A percentile compares a stretch with the other conserved stretches of the same genome.
Conservation (phyloP, 495 filamentous ascomycete genomes). For the Penicillium salamii region DNA sequence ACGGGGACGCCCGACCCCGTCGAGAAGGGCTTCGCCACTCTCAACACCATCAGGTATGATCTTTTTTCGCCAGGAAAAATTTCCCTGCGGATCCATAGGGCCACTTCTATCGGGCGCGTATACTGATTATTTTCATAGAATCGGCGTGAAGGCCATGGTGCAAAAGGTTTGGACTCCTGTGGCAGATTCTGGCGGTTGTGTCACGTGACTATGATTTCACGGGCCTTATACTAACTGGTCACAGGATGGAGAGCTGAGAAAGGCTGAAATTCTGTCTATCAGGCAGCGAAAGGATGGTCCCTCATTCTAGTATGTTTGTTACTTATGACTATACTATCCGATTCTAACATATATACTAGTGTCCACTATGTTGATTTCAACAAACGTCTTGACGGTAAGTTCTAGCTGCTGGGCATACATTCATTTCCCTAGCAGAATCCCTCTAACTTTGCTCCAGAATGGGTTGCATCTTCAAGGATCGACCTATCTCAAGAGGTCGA, state of each 20-base stretch:
- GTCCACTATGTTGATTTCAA: constrained; percentile 99
- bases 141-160: constrained; percentile 71
- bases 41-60: constrained; percentile 70
- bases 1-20: constrained; percentile 59
- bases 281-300: constrained; percentile 77
- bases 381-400: constrained; percentile 82
- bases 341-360: constrained; percentile 34
- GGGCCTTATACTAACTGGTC: constrained; percentile 13
- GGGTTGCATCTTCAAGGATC: constrained; percentile 77
- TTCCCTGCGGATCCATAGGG: constrained; percentile 1
- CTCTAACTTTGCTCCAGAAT: constrained; percentile 56
- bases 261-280: constrained; percentile 91
- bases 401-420: background rate
- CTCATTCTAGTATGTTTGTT: constrained; percentile 66
- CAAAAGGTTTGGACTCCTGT: constrained; percentile 53
- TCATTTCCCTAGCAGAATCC: constrained; percentile 5
- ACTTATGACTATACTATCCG: background rate
- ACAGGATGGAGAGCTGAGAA: constrained; percentile 79
- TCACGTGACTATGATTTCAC: constrained; percentile 36
- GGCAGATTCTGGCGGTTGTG: constrained; percentile 15
- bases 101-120: constrained; percentile 43
- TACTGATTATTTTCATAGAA: constrained; percentile 50
- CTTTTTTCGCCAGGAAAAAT: background rate
- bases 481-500: constrained; percentile 77
- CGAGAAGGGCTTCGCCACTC: constrained; percentile 75